A percentile compares a stretch with the other conserved stretches of the same genome.
phyloP scores from a whole-genome alignment of 78 protist genomes.

The Andalucia godoyi region DNA sequence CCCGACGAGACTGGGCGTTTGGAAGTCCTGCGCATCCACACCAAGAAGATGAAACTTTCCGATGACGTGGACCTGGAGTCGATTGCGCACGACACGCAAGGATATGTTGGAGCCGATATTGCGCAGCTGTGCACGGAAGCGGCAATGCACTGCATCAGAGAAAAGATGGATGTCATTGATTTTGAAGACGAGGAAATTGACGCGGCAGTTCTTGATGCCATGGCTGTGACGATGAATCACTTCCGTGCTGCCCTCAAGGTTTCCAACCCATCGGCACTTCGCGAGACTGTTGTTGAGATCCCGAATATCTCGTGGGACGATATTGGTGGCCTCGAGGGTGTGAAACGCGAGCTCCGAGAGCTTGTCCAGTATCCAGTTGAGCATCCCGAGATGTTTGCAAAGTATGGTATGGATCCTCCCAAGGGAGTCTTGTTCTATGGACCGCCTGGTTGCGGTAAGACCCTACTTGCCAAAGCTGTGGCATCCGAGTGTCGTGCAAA shows the following conservation, averaged over 20 bases:
- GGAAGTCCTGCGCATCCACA: conserved; percentile 98
- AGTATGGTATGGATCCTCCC: conserved; percentile 97
- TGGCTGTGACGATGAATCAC: conserved; percentile 92
- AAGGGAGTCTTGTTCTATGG: conserved; percentile 99
- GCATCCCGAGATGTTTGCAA: conserved; percentile 96
- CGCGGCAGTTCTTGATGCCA: conserved; percentile 91
- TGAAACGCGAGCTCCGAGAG: conserved; percentile 79
- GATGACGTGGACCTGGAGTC: conserved; percentile 96
- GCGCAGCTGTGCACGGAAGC: conserved; percentile 98
- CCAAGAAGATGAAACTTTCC: conserved; percentile 98
- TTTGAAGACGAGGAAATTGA: conserved; percentile 97
- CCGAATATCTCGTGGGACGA: conserved; percentile 99
- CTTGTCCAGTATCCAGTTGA: conserved; percentile 98
- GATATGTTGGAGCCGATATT: conserved; percentile 99
- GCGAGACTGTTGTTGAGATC: conserved; percentile 97
- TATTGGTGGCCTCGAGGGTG: conserved; percentile 98
- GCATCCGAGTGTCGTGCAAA: conserved; percentile 99
- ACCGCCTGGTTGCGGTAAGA: conserved; percentile 99
- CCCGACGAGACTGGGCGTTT: conserved; percentile 97
- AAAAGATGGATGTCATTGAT: conserved; percentile 98
- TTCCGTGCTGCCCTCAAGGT: conserved; percentile 71
- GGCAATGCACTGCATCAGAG: conserved; percentile 98
- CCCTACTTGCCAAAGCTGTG: conserved; percentile 99
- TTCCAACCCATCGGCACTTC: conserved; percentile 97
- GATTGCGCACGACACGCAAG: conserved; percentile 93